Conservation (phyloP, 345 rosid genomes). For the Citrus sinensis region DVS_A1.0 CM039166.1:20272001-20272500, state of each 20-base stretch:
- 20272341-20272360: neutral
- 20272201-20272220: slow-evolving; percentile 8
- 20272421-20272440: slow-evolving; percentile 55
- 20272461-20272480: slow-evolving; percentile 17
- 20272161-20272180: neutral
- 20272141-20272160: neutral
- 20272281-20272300: slow-evolving; percentile 24
- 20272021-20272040: too few species aligned
- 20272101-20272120: too few species aligned
- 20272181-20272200: slow-evolving; percentile 17
- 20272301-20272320: slow-evolving; percentile 24
- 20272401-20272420: slow-evolving; percentile 68
- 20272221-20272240: slow-evolving; percentile 13
- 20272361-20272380: slow-evolving; percentile 5
- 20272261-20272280: slow-evolving; percentile 13
- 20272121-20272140: too few species aligned
- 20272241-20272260: slow-evolving; percentile 13
- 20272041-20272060: too few species aligned
- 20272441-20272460: slow-evolving; percentile 25
- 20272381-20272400: slow-evolving; percentile 60
- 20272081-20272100: too few species aligned
- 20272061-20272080: too few species aligned
- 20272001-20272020: too few species aligned
- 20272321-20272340: neutral
- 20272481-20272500: slow-evolving; percentile 71